phyloP scores from a whole-genome alignment of 2,329 filamentous ascomycete genomes.

The Huntiella savannae region DNA sequence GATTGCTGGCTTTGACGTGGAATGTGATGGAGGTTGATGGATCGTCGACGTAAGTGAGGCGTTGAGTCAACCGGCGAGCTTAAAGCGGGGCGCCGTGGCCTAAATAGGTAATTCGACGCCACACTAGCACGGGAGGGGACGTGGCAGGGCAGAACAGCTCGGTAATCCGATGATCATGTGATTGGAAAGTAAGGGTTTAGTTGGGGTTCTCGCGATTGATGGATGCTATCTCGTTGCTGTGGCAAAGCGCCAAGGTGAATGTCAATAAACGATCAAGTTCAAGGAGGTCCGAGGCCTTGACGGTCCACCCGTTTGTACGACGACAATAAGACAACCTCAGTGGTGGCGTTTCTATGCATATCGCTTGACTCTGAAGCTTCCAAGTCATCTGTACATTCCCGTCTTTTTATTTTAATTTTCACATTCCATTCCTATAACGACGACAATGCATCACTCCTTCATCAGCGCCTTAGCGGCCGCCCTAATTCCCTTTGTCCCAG shows the following conservation, averaged over 20 bases:
- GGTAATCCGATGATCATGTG: too few species aligned
- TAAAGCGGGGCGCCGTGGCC: conserved; percentile 8
- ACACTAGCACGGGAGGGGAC: background rate
- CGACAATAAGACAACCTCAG: too few species aligned
- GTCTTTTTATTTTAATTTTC: too few species aligned
- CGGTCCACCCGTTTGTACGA: too few species aligned
- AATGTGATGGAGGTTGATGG: conserved; percentile 11
- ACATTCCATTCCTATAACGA: background rate
- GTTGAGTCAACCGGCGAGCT: conserved; percentile 9
- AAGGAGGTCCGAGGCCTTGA: too few species aligned
- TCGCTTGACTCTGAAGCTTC: background rate
- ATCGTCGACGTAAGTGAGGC: conserved; percentile 3
- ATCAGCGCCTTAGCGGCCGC: conserved; percentile 3
- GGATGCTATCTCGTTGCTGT: background rate
- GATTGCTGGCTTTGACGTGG: conserved; percentile 2
- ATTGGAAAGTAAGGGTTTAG: background rate
- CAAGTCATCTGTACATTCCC: background rate
- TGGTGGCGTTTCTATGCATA: too few species aligned
- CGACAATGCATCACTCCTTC: conserved; percentile 20
- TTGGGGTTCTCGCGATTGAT: background rate
- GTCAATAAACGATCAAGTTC: too few species aligned
- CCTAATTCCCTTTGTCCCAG: background rate
- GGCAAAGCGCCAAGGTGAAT: background rate
- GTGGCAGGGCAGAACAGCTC: too few species aligned
- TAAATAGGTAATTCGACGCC: background rate